Conservation (phyloP, 805 yeast genomes). For the Starmera amethionina region DNA sequence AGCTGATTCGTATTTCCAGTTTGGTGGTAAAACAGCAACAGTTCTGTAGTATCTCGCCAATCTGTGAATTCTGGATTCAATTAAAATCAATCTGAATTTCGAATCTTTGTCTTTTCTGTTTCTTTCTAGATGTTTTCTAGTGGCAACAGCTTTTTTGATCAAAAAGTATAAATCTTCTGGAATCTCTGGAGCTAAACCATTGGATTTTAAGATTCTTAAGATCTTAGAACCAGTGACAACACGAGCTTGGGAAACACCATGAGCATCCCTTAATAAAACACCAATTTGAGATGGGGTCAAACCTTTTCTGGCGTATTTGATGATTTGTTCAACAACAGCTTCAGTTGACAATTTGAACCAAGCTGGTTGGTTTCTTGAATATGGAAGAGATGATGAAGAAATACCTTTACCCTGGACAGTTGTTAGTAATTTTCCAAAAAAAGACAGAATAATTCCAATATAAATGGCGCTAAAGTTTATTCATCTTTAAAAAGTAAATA, state of each 20-base stretch:
- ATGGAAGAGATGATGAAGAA: constrained; percentile 97
- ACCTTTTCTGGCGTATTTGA: constrained; percentile 99
- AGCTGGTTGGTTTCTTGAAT: constrained; percentile 97
- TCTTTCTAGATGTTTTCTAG: constrained; percentile 99
- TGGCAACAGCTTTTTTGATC: constrained; percentile 99
- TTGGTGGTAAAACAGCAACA: constrained; percentile 97
- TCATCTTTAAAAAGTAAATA: not conserved
- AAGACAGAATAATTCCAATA: constrained; percentile 1
- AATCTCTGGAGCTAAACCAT: constrained; percentile 99
- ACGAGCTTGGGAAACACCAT: constrained; percentile 98
- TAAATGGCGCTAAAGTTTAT: not conserved
- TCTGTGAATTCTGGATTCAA: constrained; percentile 99
- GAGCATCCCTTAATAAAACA: constrained; percentile 98
- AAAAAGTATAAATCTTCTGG: constrained; percentile 99
- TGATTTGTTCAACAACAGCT: constrained; percentile 93
- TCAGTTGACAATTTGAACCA: constrained; percentile 98
- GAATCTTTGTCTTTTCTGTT: constrained; percentile 99
- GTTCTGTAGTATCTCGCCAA: constrained; percentile 99
- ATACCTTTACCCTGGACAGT: constrained; percentile 89
- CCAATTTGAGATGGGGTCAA: constrained; percentile 99
- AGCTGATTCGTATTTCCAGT: constrained; percentile 99
- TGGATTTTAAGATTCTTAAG: constrained; percentile 96
- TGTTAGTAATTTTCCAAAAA: constrained; percentile 2
- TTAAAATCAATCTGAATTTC: constrained; percentile 99
- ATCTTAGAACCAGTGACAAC: constrained; percentile 99